Percentiles rank a stretch among this genome's conserved stretches.
Evolutionary conservation across 2,329 filamentous ascomycete genomes (phyloP).

Genomic region (Diaporthe longicolla): DNA sequence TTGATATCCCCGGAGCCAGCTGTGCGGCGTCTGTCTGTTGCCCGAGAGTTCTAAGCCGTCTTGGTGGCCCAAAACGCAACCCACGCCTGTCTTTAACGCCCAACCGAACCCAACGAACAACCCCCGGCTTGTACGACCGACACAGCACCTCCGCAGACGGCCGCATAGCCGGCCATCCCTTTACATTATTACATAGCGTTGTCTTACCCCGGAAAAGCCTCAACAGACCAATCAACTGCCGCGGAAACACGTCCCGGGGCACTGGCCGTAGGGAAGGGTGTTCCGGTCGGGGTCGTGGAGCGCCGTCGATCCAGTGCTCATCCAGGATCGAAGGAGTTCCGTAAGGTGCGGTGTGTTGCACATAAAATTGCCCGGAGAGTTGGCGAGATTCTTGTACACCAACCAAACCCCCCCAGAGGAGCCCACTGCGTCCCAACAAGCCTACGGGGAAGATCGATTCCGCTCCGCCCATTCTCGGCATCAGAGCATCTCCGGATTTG

Average conservation of each 20-base stretch:
- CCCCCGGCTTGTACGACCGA: constrained; percentile 24
- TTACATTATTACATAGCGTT: not conserved
- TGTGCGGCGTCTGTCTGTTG: not conserved
- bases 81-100: not conserved
- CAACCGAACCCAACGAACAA: not conserved
- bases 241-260: not conserved
- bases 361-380: not conserved
- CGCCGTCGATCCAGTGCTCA: not conserved
- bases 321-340: not conserved
- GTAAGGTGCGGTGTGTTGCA: not conserved
- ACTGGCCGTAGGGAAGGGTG: not conserved
- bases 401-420: not conserved
- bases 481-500: not conserved
- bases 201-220: not conserved
- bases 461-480: constrained; percentile 9
- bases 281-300: not conserved
- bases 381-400: not conserved
- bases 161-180: constrained; percentile 9
- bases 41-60: not conserved
- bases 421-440: constrained; percentile 22
- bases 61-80: not conserved
- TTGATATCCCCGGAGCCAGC: not conserved
- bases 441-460: constrained; percentile 4
- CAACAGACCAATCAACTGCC: not conserved
- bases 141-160: not conserved